These are phyloP conservation scores for Heterobasidion parviporum DNA, from an alignment of 1,284 basidiomycete species.

Conservation along the genomic window DNA sequence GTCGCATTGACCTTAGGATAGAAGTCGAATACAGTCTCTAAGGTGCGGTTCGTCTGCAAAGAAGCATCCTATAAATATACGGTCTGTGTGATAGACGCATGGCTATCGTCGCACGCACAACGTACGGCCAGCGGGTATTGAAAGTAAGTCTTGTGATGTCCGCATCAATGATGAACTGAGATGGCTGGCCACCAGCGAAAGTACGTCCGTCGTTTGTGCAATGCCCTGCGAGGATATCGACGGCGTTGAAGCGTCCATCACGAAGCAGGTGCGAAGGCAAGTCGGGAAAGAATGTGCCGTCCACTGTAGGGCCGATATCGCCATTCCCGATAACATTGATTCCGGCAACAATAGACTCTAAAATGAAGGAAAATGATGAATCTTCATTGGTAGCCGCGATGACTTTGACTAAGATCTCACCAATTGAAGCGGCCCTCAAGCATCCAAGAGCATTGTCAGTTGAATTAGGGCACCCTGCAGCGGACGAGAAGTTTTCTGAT, in stretches of 20 bases:
- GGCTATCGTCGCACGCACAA: constrained; percentile 20
- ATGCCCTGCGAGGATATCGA: constrained; percentile 36
- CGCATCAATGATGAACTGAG: constrained; percentile 29
- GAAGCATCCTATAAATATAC: not conserved
- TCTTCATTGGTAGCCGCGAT: not conserved
- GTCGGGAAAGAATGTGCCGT: constrained; percentile 31
- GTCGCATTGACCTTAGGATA: constrained; percentile 28
- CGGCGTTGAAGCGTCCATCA: constrained; percentile 26
- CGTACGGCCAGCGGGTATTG: constrained; percentile 24
- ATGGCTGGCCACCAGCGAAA: constrained; percentile 30
- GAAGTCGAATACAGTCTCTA: constrained; percentile 26
- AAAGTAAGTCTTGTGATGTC: constrained; percentile 31
- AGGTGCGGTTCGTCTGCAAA: constrained; percentile 28
- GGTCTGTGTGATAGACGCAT: not conserved
- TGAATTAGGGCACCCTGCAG: constrained; percentile 24
- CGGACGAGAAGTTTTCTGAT: constrained; percentile 22
- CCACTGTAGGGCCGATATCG: constrained; percentile 26
- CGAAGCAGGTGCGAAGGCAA: constrained; percentile 32
- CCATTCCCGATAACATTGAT: constrained; percentile 27
- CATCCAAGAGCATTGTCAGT: constrained; percentile 25
- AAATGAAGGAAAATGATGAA: not conserved
- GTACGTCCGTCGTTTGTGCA: constrained; percentile 34
- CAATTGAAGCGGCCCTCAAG: constrained; percentile 30
- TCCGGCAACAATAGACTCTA: constrained; percentile 26
- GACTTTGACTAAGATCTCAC: not conserved